Base-by-base conservation (phyloP, 75 land plant genomes). In the Pinus taeda region DNA sequence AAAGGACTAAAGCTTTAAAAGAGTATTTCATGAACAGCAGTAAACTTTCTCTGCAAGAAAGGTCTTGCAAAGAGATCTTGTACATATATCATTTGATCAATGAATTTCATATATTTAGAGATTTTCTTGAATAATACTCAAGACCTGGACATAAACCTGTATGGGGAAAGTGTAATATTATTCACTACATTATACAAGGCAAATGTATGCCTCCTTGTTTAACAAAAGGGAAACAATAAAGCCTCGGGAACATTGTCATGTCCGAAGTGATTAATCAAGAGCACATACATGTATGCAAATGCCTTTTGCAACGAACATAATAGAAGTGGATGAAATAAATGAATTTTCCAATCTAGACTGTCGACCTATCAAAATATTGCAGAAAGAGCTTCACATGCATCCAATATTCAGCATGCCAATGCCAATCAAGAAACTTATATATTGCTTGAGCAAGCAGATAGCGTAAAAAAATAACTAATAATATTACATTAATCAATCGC, bases 401-500 rank as follows among this genome's bases (percentile, higher is more conserved):
- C 42, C 49, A 20, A 69, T 69, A 45, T 12, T 69, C 49, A 69
- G n/a, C 49, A 69, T 69, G 42, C 22, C n/a, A 45, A 21, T 49
- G n/a, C n/a, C n/a, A n/a, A n/a, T n/a, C 53, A 39, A 18, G 49
- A 69, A 42, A n/a, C 49, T 69, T 45, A 37, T 69, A 42, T 18
- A 69, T 45, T 33, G 53, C 21, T 42, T 69, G 7, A 69, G 71
- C 24, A 69, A 8, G 71, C 71, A 69, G 71, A n/a, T 69, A 21
- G 22, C 3, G 0, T 39, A 39, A 18, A 37, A 4, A 69, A 69
- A 36, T 4, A 33, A 64, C 4, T 5, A 33, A 42, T 20, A 42
- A 7, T 37, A 69, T 37, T 69, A 69, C 30, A 53, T 59, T 83
- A 85, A 77, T 88, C 90, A 18, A 88, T 79, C 4, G 90, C 90